Evolutionary conservation across 192 early-diverging fungal genomes (phyloP).

Genomic region (Coemansia sp.): DNA sequence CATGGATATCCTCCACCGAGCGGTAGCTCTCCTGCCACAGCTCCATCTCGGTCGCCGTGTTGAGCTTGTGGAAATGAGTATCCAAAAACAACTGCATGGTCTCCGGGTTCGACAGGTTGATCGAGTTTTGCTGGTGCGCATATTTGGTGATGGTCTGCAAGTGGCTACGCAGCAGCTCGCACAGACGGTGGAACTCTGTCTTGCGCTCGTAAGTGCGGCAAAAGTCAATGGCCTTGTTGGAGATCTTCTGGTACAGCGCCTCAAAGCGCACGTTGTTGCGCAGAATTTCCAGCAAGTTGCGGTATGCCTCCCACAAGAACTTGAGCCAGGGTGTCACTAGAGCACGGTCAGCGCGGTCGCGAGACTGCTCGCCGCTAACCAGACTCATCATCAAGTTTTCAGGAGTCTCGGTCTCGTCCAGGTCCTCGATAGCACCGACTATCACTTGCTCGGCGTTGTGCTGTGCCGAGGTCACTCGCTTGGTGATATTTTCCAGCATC

Average conservation of each 20-base stretch:
- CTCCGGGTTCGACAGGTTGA: slow-evolving; percentile 95
- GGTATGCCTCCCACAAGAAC: slow-evolving; percentile 99
- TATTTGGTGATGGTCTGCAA: slow-evolving; percentile 85
- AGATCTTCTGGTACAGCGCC: slow-evolving; percentile 85
- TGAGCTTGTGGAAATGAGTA: slow-evolving; percentile 92
- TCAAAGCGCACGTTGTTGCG: slow-evolving; percentile 96
- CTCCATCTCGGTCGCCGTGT: slow-evolving; percentile 94
- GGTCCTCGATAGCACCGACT: slow-evolving; percentile 83
- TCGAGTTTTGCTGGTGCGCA: slow-evolving; percentile 83
- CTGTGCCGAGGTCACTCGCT: slow-evolving; percentile 88
- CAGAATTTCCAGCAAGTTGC: slow-evolving; percentile 93
- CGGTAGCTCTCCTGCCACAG: slow-evolving; percentile 99
- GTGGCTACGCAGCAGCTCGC: slow-evolving; percentile 95
- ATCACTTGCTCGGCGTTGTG: slow-evolving; percentile 84
- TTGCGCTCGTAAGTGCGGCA: slow-evolving; percentile 93
- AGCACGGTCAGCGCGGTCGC: slow-evolving; percentile 95
- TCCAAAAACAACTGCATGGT: slow-evolving; percentile 96
- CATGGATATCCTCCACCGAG: slow-evolving; percentile 96
- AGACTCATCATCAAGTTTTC: slow-evolving; percentile 95
- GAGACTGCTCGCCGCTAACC: slow-evolving; percentile 88
- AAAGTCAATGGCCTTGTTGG: slow-evolving; percentile 93
- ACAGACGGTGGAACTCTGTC: slow-evolving; percentile 97
- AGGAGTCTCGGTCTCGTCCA: slow-evolving; percentile 95
- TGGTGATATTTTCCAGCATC: slow-evolving; percentile 84
- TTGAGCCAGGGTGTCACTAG: slow-evolving; percentile 98